A percentile compares a stretch with the other conserved stretches of the same genome.
phyloP scores from a whole-genome alignment of 2,329 filamentous ascomycete genomes.

The Trichophyton simii region DNA sequence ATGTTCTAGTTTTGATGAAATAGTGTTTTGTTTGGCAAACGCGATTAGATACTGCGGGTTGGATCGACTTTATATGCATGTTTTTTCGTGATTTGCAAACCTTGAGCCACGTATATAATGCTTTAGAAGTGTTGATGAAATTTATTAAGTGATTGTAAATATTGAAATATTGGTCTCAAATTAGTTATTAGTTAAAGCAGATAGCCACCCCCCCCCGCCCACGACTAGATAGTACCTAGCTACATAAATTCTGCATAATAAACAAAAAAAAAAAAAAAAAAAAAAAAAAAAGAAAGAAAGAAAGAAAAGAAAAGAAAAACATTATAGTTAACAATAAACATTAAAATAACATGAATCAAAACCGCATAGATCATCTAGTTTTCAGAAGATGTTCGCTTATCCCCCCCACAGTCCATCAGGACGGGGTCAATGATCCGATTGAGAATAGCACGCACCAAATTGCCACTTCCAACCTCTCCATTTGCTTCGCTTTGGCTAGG shows the following conservation, averaged over 20 bases:
- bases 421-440: constrained; percentile 48
- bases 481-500: background rate
- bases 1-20: background rate
- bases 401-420: constrained; percentile 14
- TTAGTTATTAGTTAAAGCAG: too few species aligned
- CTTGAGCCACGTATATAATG: background rate
- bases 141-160: background rate
- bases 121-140: background rate
- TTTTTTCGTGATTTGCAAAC: background rate
- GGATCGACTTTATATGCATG: too few species aligned
- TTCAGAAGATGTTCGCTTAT: background rate
- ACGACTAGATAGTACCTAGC: too few species aligned
- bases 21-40: background rate
- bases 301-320: background rate
- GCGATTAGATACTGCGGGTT: background rate
- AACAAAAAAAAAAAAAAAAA: too few species aligned
- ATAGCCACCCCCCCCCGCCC: too few species aligned
- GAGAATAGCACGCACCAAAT: constrained; percentile 53
- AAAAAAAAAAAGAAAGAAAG: too few species aligned
- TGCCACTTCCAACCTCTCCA: constrained; percentile 41
- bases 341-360: background rate
- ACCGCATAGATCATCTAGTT: background rate
- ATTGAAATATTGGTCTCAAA: background rate
- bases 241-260: too few species aligned
- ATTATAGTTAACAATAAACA: background rate